Evolutionary conservation across 768 basidiomycete genomes (phyloP), one percentile per base, ranked within the genome.

Genomic region (Porpolomopsis calyptriformis): DNA sequence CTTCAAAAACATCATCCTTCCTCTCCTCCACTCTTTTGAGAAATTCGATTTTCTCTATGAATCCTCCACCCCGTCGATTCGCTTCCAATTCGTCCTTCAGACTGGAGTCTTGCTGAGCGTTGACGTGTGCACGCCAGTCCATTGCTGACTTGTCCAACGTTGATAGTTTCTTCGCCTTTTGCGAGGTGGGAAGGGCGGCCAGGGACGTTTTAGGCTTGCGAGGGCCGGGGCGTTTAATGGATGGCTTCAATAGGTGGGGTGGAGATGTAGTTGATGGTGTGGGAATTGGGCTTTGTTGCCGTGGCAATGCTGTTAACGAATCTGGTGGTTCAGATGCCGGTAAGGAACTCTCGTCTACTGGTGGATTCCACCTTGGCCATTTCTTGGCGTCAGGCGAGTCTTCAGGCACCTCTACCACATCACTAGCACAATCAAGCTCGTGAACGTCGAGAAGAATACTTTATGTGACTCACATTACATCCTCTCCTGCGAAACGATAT

Each of bases 91-190:
- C 83, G 52, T 87, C 80, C 49, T 76, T 72, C 7, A 81, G 56
- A 2, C 67, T 72, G 0, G 67, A 47, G 2, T 46, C 55, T 20
- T 61, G 55, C 42, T 72, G 62, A 0, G 70, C 50, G 16, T 70
- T 61, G 11, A 87, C 61, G 53, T 90, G 86, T 0, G 76, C 62
- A 23, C 72, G 71, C 89, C 89, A 92, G 57, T 92, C 89, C 75
- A 92, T 78, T 10, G 82, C 78, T 0, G 85, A 87, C 60, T 90
- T 91, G 51, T 89, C 86, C 11, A 92, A 69, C 20, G 86, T 90
- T 19, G 83, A 79, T 6, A 92, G 69, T 62, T 85, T 90, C 59
- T 83, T 86, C 1, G 78, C 67, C 55, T 81, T 86, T 29, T 62
- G 65, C 1, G 68, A 49, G 6, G 66, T 65, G 0, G 82, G 82